phyloP scores from a whole-genome alignment of 306 rosid genomes.

The Alnus rubra region DNA sequence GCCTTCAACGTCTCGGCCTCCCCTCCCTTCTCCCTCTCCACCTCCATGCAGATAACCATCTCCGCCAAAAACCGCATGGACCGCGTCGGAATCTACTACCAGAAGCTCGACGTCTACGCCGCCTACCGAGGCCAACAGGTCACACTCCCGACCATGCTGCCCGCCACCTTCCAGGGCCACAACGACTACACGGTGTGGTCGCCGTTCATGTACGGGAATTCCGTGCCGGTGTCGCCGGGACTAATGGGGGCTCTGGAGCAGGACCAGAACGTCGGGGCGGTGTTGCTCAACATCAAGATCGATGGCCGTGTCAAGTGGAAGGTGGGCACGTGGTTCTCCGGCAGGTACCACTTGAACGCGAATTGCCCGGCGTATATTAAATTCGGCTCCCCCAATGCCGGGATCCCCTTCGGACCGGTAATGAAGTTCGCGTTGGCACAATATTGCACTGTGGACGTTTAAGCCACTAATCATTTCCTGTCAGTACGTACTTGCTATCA shows the following conservation, averaged over 20 bases:
- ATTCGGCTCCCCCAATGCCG: slow-evolving; percentile 31
- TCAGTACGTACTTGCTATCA: neutral
- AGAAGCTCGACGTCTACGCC: slow-evolving; percentile 37
- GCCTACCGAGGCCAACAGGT: slow-evolving; percentile 68
- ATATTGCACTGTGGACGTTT: slow-evolving; percentile 65
- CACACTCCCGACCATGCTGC: slow-evolving; percentile 46
- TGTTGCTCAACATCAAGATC: slow-evolving; percentile 51
- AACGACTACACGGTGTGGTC: slow-evolving; percentile 68
- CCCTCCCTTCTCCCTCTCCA: slow-evolving; percentile 40
- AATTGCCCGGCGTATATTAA: slow-evolving; percentile 74
- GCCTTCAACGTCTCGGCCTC: slow-evolving; percentile 48
- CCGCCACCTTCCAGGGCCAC: slow-evolving; percentile 64
- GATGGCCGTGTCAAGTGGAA: slow-evolving; percentile 72
- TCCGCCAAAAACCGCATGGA: slow-evolving; percentile 59
- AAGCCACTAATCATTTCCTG: slow-evolving; percentile 9
- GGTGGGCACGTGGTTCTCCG: slow-evolving; percentile 74
- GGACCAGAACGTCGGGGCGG: slow-evolving; percentile 43
- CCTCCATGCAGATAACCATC: slow-evolving; percentile 57
- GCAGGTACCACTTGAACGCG: slow-evolving; percentile 52
- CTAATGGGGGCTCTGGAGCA: slow-evolving; percentile 36
- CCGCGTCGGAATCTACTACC: slow-evolving; percentile 61
- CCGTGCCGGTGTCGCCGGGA: slow-evolving; percentile 59
- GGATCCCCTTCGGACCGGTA: slow-evolving; percentile 29
- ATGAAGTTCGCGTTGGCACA: slow-evolving; percentile 60
- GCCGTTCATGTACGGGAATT: slow-evolving; percentile 49